Evolutionary conservation across 1,139 yeast species (phyloP), one percentile per base, ranked within the genome.

Genomic region (Spencermartinsiella ligniputridi): DNA sequence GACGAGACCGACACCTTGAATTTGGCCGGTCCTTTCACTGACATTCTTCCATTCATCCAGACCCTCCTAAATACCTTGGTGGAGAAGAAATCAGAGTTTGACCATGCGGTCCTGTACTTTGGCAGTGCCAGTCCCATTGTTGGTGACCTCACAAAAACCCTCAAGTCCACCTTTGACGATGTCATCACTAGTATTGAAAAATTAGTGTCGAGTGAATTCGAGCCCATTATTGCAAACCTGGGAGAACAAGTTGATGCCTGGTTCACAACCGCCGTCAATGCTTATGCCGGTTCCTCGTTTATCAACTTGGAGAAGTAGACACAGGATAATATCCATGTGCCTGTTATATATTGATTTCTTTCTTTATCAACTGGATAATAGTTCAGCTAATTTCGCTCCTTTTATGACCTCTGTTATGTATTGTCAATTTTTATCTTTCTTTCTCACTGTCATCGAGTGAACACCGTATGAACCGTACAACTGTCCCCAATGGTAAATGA

Each of bases 1-100:
- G 32, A 27, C 15, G 8, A 9, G 15, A 11, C 32, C 15, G 32
- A 27, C 32, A 27, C 32, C 32, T 27, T 27, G 32, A 8, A 6
- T 8, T n/a, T 27, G 32, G 32, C 32, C 32, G 15, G 13, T 11
- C 32, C 32, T 9, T 27, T 27, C 15, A n/a, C 32, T 4, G 15
- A 15, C 32, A 27, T 27, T 5, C 32, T 52, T 13, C 56, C 55
- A 12, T 17, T 17, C 25, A 51, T 52, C 37, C 43, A 52, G 36
- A 9, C 36, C 6, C 45, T 49, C 21, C 42, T 52, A 20, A 40
- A 36, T 18, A 37, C 43, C 16, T 42, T 52, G 18, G 44, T 47
- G 27, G 46, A 40, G 30, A 52, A 52, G 49, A 52, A 52, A 44
- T 37, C 43, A 16, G 45, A 40, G 24, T 52, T 52, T 35, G 55